phyloP scores from a whole-genome alignment of 805 yeast species.

The Candida andamanensis region DNA sequence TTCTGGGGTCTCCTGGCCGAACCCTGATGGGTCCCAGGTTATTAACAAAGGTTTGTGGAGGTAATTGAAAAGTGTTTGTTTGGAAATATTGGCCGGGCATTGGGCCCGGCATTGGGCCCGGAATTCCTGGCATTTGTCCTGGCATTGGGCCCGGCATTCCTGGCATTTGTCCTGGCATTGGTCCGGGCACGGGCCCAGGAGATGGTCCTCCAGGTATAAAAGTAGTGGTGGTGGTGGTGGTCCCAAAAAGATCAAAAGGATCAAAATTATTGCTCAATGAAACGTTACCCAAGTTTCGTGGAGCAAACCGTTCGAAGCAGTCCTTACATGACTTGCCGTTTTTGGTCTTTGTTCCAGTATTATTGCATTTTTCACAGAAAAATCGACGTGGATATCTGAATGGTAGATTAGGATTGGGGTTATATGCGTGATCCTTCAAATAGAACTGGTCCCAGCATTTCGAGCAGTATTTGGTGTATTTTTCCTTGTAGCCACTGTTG shows the following conservation, averaged over 20 bases:
- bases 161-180: background rate
- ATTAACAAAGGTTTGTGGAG: background rate
- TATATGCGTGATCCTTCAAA: slow-evolving; percentile 29
- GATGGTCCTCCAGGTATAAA: slow-evolving; percentile 5
- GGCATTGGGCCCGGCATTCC: slow-evolving; percentile 1
- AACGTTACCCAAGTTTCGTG: slow-evolving; percentile 20
- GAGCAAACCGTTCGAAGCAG: slow-evolving; percentile 66
- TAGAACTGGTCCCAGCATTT: slow-evolving; percentile 28
- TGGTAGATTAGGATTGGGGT: slow-evolving; percentile 49
- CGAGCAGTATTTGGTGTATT: slow-evolving; percentile 24
- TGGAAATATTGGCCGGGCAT: background rate
- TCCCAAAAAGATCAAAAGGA: slow-evolving; percentile 3
- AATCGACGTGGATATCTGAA: slow-evolving; percentile 59
- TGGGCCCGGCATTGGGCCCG: slow-evolving; percentile 1
- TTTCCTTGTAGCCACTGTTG: slow-evolving; percentile 29
- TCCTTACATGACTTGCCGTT: slow-evolving; percentile 62
- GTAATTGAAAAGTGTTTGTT: too few relatives aligned
- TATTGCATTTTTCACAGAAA: slow-evolving; percentile 57
- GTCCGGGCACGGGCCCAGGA: slow-evolving; percentile 6
- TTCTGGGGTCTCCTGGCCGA: slow-evolving; percentile 71
- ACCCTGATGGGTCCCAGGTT: slow-evolving; percentile 51
- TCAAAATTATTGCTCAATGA: background rate
- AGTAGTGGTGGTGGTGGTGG: slow-evolving; percentile 11
- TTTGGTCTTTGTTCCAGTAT: slow-evolving; percentile 62
- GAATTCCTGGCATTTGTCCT: background rate